A percentile compares a stretch with the other conserved stretches of the same genome.
Conservation (phyloP, 768 basidiomycete genomes). For the Phlebiopsis gigantea region DNA sequence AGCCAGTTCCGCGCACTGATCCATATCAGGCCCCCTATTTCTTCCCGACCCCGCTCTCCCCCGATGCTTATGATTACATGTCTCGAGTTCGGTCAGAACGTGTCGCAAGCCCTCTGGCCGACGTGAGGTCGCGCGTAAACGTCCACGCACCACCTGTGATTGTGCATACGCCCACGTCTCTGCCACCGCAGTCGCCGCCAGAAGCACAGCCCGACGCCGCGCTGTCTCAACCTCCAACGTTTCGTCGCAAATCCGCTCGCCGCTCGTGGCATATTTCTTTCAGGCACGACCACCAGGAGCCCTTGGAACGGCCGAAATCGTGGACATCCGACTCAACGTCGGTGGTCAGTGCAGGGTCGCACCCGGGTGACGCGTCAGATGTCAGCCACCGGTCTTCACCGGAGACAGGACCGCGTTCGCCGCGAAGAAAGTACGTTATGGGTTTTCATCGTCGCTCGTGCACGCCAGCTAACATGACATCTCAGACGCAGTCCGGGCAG, state of each 20-base stretch:
- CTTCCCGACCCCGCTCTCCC: conserved; percentile 43
- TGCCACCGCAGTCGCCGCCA: background rate
- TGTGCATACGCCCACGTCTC: background rate
- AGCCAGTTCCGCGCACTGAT: conserved; percentile 35
- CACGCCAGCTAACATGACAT: background rate
- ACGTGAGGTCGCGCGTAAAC: background rate
- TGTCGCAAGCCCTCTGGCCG: background rate
- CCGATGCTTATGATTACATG: conserved; percentile 29
- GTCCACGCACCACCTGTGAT: background rate
- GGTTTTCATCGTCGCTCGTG: background rate
- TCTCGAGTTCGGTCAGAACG: conserved; percentile 21
- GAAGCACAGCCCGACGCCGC: background rate
- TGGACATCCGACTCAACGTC: background rate
- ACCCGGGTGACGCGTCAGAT: background rate
- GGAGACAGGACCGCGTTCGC: background rate
- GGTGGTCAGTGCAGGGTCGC: background rate
- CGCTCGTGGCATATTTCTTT: conserved; percentile 2
- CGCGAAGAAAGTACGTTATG: background rate
- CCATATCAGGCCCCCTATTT: conserved; percentile 65
- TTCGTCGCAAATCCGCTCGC: background rate
- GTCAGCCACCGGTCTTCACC: background rate
- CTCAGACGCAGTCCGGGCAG: background rate
- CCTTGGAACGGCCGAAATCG: background rate
- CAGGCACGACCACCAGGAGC: background rate
- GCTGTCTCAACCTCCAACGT: background rate